Evolutionary conservation across 164 flowering plant species (phyloP), one percentile per base, ranked within the genome.

Genomic region (Chimonanthus salicifolius): DNA sequence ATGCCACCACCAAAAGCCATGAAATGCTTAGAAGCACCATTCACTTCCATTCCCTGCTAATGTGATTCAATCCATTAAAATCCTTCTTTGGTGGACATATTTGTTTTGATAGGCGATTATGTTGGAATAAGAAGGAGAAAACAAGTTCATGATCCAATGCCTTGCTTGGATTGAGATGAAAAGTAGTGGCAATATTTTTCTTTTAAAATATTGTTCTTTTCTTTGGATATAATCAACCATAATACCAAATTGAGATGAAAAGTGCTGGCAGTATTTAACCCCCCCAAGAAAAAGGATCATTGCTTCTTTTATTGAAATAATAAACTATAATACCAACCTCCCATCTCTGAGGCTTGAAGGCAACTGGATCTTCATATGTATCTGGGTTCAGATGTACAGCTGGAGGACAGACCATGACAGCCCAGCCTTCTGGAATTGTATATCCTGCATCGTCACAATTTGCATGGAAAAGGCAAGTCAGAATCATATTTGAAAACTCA

Each of bases 351-450:
- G 98, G 98, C 81, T 94, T 92, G 81, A 94, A 94, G 66, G 80
- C 73, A 47, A 88, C 85, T 44, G 98, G 97, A 77, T 94, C 85
- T 73, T 82, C 81, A 72, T 89, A 94, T 67, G 72, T 87, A 74
- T 77, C 76, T 67, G 97, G 97, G 76, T 94, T 87, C 78, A 94
- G 81, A 80, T 94, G 98, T 47, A 90, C 94, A 71, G 96, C 96
- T 76, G 98, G 97, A 72, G 97, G 98, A 85, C 97, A 89, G 33
- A 88, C 94, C 94, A 92, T 90, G 49, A 94, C 86, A 7, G 89
- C 92, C 98, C 97, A 92, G 58, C 94, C 96, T 69, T 88, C 88
- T 77, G 96, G 98, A 76, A 94, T 94, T 64, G 98, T 94, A 74
- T 87, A 85, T 63, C 84, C 98, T 94, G 90, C 80, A 81, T 71